Evolutionary conservation across 78 protist species (phyloP), one percentile per base, ranked within the genome.

Genomic region (Dictyostelium brefeldianum): DNA sequence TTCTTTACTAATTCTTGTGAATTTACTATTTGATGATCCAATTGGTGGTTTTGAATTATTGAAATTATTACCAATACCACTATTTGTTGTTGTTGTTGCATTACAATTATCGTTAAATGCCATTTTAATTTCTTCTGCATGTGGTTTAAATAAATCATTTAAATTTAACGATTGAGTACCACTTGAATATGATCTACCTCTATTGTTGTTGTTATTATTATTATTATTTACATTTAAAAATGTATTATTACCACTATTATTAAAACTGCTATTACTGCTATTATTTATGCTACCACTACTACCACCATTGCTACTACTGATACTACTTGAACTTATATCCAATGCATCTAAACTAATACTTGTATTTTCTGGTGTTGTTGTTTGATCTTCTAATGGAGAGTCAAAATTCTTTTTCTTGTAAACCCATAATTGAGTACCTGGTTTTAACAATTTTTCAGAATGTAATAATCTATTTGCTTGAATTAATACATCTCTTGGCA

Each of bases 401-500:
- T 36, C 22, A 8, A 14, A 17, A 31, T 15, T 48, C 3, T 77
- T 65, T 27, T 65, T 87, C 27, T 77, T 74, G 57, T 77, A 87
- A 17, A 87, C 93, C 93, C 93, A 87, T 29, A 87, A 48, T 36
- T 54, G 65, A 12, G 64, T 27, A 22, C 93, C 84, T 6, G 93
- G 84, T 36, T 71, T 83, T 4, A 78, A 14, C 29, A 74, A 50
- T 65, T 64, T 87, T 15, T 87, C 93, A 65, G 93, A 87, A 29
- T 59, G 56, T 59, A 84, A 57, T 8, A 70, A 41, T 31, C 93
- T 64, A 65, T 87, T 87, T 12, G 93, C 56, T 77, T 87, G 93
- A 14, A 87, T 50, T 7, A 87, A 20, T 3, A 87, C 41, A 64
- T 87, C 79, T 65, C 93, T 74, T 29, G 93, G 93, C 93, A 87